Base-by-base conservation (phyloP, 495 filamentous ascomycete genomes). In the Trichoderma reesei region DNA sequence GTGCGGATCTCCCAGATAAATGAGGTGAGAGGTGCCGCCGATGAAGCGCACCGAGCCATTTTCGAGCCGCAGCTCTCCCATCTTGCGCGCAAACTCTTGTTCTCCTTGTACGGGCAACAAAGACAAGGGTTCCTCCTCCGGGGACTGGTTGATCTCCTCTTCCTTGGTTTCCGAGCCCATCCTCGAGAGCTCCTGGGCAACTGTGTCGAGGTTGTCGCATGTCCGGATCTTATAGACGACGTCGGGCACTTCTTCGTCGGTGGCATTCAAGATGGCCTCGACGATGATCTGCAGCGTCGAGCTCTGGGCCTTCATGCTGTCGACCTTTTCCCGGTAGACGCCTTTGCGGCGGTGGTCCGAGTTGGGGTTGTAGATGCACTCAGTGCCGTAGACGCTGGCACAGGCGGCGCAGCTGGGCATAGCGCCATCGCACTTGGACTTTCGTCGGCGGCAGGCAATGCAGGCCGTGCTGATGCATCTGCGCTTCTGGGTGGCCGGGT, bases 341-440 rank as follows among this genome's bases (percentile, higher is more conserved):
- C 94, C 94, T 72, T 98, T 98, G 18, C 94, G 86, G 59, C 94
- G 88, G 72, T 96, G 91, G 73, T 98, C 94, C 63, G 90, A 94
- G 71, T 90, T 95, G 6, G 91, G 94, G 72, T 98, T 95, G 79
- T 98, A 98, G 61, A 96, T 80, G 74, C 92, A 91, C 67, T 88
- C 86, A 48, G 94, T 98, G 65, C 92, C 88, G 70, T 98, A 98
- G 46, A 98, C 95, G 59, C 91, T 95, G 33, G 90, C 85, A 75
- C 94, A 98, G 33, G 94, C 94, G 18, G 94, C 92, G 71, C 94
- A 98, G 67, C 90, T 91, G 4, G 94, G 94, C 3, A 88, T 82
- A 42, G 92, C 90, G 61, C 94, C 95, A 75, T 98, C 95, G 74
- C 94, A 98, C 85, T 96, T 96, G 56, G 89, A 92, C 72, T 96